Evolutionary conservation across 148 eudicot species (phyloP).

Genomic region (Persicaria maculosa): DNA sequence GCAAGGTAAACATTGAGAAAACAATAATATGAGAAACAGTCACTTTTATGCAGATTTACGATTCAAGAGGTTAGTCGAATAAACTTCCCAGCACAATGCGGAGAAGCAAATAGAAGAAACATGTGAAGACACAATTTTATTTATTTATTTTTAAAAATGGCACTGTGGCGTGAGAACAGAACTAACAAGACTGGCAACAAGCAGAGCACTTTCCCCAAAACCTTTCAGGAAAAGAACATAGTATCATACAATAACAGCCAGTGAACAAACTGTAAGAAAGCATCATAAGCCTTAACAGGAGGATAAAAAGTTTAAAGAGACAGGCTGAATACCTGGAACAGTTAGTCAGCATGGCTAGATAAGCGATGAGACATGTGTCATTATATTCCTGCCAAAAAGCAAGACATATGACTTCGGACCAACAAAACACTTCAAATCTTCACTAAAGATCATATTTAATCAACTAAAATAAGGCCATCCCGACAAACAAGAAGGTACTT

Average conservation of each 20-base stretch:
- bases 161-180: background rate
- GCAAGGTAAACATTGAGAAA: background rate
- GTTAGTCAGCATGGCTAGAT: conserved; percentile 91
- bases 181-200: background rate
- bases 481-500: conserved; percentile 13
- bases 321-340: conserved; percentile 64
- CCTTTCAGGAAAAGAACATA: background rate
- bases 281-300: background rate
- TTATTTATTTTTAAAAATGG: background rate
- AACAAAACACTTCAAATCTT: background rate
- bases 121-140: background rate
- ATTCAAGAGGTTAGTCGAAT: background rate
- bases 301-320: background rate
- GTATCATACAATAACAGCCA: background rate
- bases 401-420: background rate
- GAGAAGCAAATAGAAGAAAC: background rate
- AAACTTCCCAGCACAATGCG: background rate
- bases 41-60: background rate
- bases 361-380: conserved; percentile 73
- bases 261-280: background rate
- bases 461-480: background rate
- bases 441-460: background rate
- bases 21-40: background rate
- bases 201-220: background rate
- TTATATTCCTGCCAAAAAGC: conserved; percentile 71